Evolutionary conservation across 106 monocot genomes (phyloP), one percentile per base, ranked within the genome.

Genomic region (Acanthochlamys bracteata): DNA sequence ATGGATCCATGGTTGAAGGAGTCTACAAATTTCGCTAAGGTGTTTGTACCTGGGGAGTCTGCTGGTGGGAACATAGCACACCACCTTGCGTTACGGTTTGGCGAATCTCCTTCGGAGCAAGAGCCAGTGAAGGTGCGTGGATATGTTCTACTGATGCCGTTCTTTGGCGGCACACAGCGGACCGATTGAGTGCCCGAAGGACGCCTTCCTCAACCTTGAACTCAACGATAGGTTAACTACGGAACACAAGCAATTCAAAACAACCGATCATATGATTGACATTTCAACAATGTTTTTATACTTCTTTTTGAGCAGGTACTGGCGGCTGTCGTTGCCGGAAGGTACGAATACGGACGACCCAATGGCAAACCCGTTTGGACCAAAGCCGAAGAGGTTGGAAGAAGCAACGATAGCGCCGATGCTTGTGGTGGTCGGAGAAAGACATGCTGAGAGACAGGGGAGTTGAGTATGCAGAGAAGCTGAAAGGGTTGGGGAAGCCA

Each of bases 51-150:
- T 20, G 93, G 88, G 14, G 93, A 93, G 70, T 88, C 87, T 20
- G 82, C 93, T 25, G 92, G 93, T 16, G 93, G 88, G 40, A 85
- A 21, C 73, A 84, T 93, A 59, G 88, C 80, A 27, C 93, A 88
- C 65, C 84, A 93, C 53, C 61, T 93, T 13, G 88, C 84, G 1
- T 52, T 93, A 41, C 73, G 84, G 60, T 79, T 66, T 51, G 75
- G 55, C 13, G 24, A 26, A 20, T 70, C 60, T 41, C 70, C 77
- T 26, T 51, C 61, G 23, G 72, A 64, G 59, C 75, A 78, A 39
- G 71, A 25, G 15, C 83, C 80, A 42, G 73, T 84, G 17, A 64
- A 69, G 20, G 42, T 92, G 63, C 27, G 77, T 7, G 88, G 84
- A 13, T 84, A 66, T 58, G 67, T 93, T 4, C 76, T 76, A 13